Evolutionary conservation across 1,284 basidiomycete genomes (phyloP).

Genomic region (Sparassis latifolia): DNA sequence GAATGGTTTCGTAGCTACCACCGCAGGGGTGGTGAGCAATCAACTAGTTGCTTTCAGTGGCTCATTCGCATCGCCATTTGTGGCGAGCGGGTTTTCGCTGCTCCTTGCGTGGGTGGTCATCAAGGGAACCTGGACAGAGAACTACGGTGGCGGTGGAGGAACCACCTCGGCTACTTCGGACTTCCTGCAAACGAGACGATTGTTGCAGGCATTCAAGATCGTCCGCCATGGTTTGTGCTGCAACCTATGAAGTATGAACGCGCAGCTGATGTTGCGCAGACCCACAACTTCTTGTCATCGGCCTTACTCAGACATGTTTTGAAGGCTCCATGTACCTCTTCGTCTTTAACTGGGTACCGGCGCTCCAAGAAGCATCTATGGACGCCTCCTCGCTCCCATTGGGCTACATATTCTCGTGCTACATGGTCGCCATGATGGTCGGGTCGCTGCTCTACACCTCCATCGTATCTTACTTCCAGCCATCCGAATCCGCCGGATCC

Average conservation of each 20-base stretch:
- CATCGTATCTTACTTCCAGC: conserved; percentile 35
- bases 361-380: conserved; percentile 53
- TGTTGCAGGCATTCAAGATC: conserved; percentile 52
- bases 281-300: conserved; percentile 56
- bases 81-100: conserved; percentile 53
- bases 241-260: background rate
- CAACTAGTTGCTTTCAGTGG: conserved; percentile 42
- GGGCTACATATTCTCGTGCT: conserved; percentile 71
- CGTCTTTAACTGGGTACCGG: conserved; percentile 76
- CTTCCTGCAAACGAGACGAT: conserved; percentile 44
- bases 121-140: conserved; percentile 54
- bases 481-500: conserved; percentile 16
- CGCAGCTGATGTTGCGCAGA: conserved; percentile 31
- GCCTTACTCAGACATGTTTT: conserved; percentile 69
- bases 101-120: conserved; percentile 52
- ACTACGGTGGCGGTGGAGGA: conserved; percentile 48
- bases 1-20: conserved; percentile 65
- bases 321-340: conserved; percentile 80
- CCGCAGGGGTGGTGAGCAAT: conserved; percentile 60
- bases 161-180: conserved; percentile 27
- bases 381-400: conserved; percentile 43
- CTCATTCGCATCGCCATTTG: conserved; percentile 56
- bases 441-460: conserved; percentile 64
- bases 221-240: conserved; percentile 43
- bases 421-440: conserved; percentile 78